Percentiles rank a stretch among this genome's conserved stretches.
phyloP scores from a whole-genome alignment of 2,329 filamentous ascomycete species.

The Calonectria honghensis region DNA sequence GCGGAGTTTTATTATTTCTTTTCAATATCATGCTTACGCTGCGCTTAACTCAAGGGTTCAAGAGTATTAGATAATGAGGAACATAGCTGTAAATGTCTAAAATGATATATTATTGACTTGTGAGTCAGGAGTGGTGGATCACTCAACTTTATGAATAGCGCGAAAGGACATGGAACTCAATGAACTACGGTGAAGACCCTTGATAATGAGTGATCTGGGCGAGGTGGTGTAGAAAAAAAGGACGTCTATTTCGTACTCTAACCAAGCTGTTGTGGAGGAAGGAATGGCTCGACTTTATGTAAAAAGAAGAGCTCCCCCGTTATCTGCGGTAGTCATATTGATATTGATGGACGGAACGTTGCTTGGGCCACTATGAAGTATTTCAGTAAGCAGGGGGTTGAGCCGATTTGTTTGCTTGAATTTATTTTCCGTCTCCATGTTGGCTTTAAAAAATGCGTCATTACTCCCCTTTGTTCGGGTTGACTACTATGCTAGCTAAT shows the following conservation, averaged over 20 bases:
- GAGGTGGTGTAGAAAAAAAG: too few species aligned
- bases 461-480: neutral
- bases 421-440: neutral
- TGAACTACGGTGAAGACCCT: neutral
- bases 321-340: too few species aligned
- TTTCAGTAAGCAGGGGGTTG: neutral
- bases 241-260: too few species aligned
- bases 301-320: too few species aligned
- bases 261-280: too few species aligned
- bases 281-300: too few species aligned
- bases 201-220: too few species aligned
- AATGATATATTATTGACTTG: neutral
- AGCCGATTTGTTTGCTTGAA: neutral
- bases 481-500: conserved; percentile 18
- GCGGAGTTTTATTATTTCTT: conserved; percentile 35
- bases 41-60: too few species aligned
- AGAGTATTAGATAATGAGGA: neutral
- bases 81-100: neutral
- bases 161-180: neutral
- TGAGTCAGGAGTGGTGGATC: neutral
- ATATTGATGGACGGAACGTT: neutral
- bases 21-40: neutral
- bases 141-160: neutral
- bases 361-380: neutral
- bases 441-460: neutral